Percentiles rank a stretch among this genome's conserved stretches.
Conservation (phyloP, 371 early-diverging fungal species). For the Smittium mucronatum region DNA sequence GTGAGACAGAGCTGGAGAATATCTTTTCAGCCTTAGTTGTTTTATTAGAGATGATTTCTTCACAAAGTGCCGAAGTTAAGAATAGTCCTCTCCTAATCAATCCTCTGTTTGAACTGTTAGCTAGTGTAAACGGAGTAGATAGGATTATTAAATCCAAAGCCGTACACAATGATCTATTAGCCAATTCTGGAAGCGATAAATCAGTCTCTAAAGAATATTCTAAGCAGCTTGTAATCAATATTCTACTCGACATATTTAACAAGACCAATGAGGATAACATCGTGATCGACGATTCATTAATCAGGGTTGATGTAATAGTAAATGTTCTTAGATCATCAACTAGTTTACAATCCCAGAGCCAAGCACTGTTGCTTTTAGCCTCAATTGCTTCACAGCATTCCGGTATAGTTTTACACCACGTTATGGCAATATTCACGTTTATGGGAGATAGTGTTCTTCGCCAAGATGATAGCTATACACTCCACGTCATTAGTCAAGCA, state of each 20-base stretch:
- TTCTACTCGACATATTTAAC: conserved; percentile 52
- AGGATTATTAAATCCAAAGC: not conserved
- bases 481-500: conserved; percentile 85
- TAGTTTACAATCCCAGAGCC: conserved; percentile 91
- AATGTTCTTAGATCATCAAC: conserved; percentile 78
- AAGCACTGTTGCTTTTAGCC: conserved; percentile 74
- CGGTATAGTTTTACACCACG: conserved; percentile 73
- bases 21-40: not conserved
- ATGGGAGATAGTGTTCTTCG: conserved; percentile 92
- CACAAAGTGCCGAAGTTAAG: conserved; percentile 12
- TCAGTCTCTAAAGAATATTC: conserved; percentile 66
- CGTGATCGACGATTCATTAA: conserved; percentile 31
- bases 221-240: conserved; percentile 70
- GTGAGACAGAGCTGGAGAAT: not conserved
- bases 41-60: not conserved
- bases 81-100: conserved; percentile 28
- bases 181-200: not conserved
- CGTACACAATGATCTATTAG: not conserved
- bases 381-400: conserved; percentile 71
- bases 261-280: conserved; percentile 35
- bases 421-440: conserved; percentile 94
- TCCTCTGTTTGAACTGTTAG: conserved; percentile 60
- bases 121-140: conserved; percentile 39
- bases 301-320: conserved; percentile 78
- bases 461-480: conserved; percentile 90